phyloP scores from a whole-genome alignment of 768 basidiomycete species.

The Dioszegia crocea region DNA sequence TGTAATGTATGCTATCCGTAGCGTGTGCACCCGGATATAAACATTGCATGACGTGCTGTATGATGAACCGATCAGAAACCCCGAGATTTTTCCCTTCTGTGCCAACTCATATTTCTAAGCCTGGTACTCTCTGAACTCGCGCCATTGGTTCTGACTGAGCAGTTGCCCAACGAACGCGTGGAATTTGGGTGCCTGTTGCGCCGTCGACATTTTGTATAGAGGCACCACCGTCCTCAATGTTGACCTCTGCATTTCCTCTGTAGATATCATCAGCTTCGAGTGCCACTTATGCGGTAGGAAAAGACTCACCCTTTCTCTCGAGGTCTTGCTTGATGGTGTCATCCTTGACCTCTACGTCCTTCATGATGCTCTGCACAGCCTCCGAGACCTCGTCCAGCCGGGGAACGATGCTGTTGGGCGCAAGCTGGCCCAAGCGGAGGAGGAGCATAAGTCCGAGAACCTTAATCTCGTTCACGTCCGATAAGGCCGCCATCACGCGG shows the following conservation, averaged over 20 bases:
- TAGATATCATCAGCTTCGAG: slow-evolving; percentile 53
- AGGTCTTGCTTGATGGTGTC: slow-evolving; percentile 90
- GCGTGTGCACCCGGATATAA: neutral
- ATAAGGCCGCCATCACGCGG: slow-evolving; percentile 73
- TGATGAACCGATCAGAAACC: neutral
- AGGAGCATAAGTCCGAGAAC: slow-evolving; percentile 94
- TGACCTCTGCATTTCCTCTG: slow-evolving; percentile 85
- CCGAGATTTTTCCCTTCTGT: neutral
- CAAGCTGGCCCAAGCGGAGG: slow-evolving; percentile 79
- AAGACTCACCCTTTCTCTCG: slow-evolving; percentile 59
- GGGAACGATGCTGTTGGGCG: slow-evolving; percentile 66
- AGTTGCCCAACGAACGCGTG: slow-evolving; percentile 68
- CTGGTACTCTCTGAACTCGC: slow-evolving; percentile 37
- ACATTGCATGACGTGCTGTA: slow-evolving; percentile 6
- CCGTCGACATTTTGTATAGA: slow-evolving; percentile 66
- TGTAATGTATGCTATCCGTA: neutral
- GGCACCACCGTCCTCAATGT: slow-evolving; percentile 82
- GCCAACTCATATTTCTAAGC: slow-evolving; percentile 12
- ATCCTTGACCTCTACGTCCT: slow-evolving; percentile 80
- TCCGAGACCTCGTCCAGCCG: slow-evolving; percentile 55
- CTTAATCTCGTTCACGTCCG: slow-evolving; percentile 94
- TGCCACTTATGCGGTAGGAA: neutral
- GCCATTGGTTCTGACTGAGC: slow-evolving; percentile 36
- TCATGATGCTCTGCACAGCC: slow-evolving; percentile 76
- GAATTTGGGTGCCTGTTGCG: slow-evolving; percentile 66